Evolutionary conservation across 2,329 filamentous ascomycete genomes (phyloP), one percentile per base, ranked within the genome.

Genomic region (Eurotiales sp.): DNA sequence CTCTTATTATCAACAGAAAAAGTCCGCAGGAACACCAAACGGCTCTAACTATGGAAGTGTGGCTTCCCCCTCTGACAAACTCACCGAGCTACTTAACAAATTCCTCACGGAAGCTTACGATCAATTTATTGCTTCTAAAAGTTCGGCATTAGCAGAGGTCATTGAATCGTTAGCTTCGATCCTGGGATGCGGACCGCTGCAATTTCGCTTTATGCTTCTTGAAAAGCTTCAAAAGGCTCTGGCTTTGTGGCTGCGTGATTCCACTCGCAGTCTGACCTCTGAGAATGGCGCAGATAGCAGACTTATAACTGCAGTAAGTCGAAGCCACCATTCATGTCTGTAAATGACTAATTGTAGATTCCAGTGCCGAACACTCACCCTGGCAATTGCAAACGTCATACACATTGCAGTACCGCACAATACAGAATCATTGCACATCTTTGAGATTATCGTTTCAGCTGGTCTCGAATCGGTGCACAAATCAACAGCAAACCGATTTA

Each of bases 61-160:
- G 15, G 19, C 46, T 3, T 34, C 55, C 4, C 60, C 64, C 15
- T 65, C 65, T 4, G 79, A 84, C 48, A 74, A 81, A 48, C 68
- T 95, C 1, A 87, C 90, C 61, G 77, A 76, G 39, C 76, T 86
- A 12, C 70, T 82, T 40, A 76, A 75, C 50, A 65, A 72, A 12
- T 70, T 80, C 0, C 70, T 92, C 39, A 66, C 69, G 8, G 68
- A 68, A 3, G 70, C 79, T 1, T 95, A 90, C 62, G 60, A 67
- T 2, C 61, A 70, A 0, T 64, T 77, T 8, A 60, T 72, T 8
- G 56, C 67, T 0, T 64, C 70, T 2, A 67, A 77, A n/a, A 59
- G 69, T 3, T 65, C 69, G 1, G 62, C 67, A 3, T 60, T 76
- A 3, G 64, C 68, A 2, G 62, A 69, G 1, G 78, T 87, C 36